Conservation (phyloP, 2,329 filamentous ascomycete species). For the Scolecobasidium constrictum region DNA sequence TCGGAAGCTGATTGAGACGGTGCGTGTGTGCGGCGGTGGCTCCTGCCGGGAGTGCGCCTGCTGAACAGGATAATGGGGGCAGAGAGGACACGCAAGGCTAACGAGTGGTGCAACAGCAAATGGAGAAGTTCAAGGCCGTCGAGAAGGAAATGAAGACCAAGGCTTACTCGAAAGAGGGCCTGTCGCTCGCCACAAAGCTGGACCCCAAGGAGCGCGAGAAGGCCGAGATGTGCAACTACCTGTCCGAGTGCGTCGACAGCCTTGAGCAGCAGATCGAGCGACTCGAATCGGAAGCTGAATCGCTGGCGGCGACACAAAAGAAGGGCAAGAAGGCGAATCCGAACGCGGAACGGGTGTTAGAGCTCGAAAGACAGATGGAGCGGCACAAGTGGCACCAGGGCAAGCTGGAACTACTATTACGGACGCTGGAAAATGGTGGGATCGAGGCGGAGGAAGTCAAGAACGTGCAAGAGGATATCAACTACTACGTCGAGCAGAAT, state of each 20-base stretch:
- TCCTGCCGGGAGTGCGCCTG: too few species aligned
- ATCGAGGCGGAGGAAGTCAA: slow-evolving; percentile 80
- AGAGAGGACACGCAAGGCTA: too few species aligned
- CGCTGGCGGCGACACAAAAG: slow-evolving; percentile 79
- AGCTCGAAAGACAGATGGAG: slow-evolving; percentile 76
- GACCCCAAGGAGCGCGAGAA: slow-evolving; percentile 98
- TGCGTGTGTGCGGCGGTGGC: slow-evolving; percentile 42
- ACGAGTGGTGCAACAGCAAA: slow-evolving; percentile 55
- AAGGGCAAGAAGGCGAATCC: slow-evolving; percentile 81
- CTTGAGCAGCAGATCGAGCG: slow-evolving; percentile 88
- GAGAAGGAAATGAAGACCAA: slow-evolving; percentile 99
- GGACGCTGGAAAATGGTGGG: slow-evolving; percentile 84
- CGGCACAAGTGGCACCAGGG: slow-evolving; percentile 94
- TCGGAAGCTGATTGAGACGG: slow-evolving; percentile 93
- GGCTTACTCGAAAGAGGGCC: slow-evolving; percentile 94
- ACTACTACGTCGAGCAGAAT: slow-evolving; percentile 88
- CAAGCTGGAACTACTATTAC: slow-evolving; percentile 81
- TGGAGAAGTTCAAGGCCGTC: slow-evolving; percentile 99
- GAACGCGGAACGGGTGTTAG: slow-evolving; percentile 79
- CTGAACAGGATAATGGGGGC: slow-evolving; percentile 12
- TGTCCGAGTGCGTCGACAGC: slow-evolving; percentile 79
- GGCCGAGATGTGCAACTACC: slow-evolving; percentile 75
- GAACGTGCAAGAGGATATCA: slow-evolving; percentile 83
- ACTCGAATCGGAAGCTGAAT: slow-evolving; percentile 81
- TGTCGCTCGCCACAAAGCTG: slow-evolving; percentile 82